Evolutionary conservation across 257 asterid species (phyloP).

Genomic region (Nicotiana benthamiana): DNA sequence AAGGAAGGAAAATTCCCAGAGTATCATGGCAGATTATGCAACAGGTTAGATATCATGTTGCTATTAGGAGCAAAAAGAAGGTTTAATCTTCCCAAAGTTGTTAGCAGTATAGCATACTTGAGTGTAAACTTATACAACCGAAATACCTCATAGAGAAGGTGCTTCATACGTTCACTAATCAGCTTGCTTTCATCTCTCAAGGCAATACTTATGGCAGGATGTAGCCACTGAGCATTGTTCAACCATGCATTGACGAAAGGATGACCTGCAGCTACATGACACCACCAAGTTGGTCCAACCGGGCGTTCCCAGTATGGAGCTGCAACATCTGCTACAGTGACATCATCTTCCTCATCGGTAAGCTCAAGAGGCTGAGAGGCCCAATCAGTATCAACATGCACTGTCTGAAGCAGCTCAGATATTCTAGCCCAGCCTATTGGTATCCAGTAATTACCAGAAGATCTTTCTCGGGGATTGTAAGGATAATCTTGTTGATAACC

Average conservation of each 20-base stretch:
- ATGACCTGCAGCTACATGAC: constrained; percentile 86
- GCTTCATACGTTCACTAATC: constrained; percentile 90
- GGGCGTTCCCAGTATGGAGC: constrained; percentile 94
- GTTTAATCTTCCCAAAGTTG: background rate
- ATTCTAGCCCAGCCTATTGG: constrained; percentile 97
- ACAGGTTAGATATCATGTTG: background rate
- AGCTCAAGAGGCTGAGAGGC: constrained; percentile 41
- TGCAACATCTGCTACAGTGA: constrained; percentile 86
- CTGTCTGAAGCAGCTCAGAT: constrained; percentile 59
- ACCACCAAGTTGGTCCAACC: constrained; percentile 97
- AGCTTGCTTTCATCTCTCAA: constrained; percentile 82
- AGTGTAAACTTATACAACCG: background rate
- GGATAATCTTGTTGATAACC: constrained; percentile 19
- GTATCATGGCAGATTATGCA: background rate
- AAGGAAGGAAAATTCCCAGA: background rate
- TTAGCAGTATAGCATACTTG: background rate
- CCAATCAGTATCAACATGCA: constrained; percentile 67
- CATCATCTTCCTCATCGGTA: constrained; percentile 64
- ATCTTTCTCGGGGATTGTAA: constrained; percentile 21
- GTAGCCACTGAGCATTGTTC: constrained; percentile 70
- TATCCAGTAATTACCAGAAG: constrained; percentile 58
- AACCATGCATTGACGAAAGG: constrained; percentile 75
- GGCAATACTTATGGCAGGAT: constrained; percentile 88
- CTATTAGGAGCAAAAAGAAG: background rate
- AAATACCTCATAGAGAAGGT: constrained; percentile 80